Conservation (phyloP, 176 grass and related monocot species). For the Hyparrhenia diplandra region DNA sequence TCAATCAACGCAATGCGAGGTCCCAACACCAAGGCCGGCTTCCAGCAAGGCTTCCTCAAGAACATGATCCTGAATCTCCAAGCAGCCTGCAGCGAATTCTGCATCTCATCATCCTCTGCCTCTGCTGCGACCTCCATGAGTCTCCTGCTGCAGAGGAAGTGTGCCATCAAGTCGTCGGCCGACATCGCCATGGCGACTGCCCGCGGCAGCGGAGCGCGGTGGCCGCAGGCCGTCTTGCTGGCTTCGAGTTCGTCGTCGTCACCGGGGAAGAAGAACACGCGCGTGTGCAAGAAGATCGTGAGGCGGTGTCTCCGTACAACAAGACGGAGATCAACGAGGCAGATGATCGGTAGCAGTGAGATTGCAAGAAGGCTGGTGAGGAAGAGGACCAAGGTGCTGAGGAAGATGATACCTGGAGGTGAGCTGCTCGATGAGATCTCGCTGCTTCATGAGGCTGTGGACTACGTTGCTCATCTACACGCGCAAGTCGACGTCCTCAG, state of each 20-base stretch:
- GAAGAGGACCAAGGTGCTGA: conserved; percentile 60
- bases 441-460: conserved; percentile 60
- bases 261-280: neutral
- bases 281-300: conserved; percentile 31
- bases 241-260: neutral
- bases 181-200: conserved; percentile 63
- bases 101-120: neutral
- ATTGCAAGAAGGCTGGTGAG: conserved; percentile 55
- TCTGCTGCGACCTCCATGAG: neutral
- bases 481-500: conserved; percentile 63
- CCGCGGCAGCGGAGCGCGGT: conserved; percentile 16
- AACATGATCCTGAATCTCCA: conserved; percentile 48
- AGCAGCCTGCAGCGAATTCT: neutral
- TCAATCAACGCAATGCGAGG: conserved; percentile 43
- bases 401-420: conserved; percentile 60
- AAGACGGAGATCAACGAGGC: neutral
- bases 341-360: conserved; percentile 6
- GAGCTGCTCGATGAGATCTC: conserved; percentile 46
- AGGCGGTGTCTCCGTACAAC: conserved; percentile 15
- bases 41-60: conserved; percentile 60
- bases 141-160: conserved; percentile 43
- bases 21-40: conserved; percentile 29
- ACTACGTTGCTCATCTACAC: conserved; percentile 63
- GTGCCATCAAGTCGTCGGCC: conserved; percentile 53
- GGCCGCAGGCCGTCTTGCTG: conserved; percentile 38